Base-by-base conservation (phyloP, 169 alveolate genomes). In the Eimeria zaria region DNA sequence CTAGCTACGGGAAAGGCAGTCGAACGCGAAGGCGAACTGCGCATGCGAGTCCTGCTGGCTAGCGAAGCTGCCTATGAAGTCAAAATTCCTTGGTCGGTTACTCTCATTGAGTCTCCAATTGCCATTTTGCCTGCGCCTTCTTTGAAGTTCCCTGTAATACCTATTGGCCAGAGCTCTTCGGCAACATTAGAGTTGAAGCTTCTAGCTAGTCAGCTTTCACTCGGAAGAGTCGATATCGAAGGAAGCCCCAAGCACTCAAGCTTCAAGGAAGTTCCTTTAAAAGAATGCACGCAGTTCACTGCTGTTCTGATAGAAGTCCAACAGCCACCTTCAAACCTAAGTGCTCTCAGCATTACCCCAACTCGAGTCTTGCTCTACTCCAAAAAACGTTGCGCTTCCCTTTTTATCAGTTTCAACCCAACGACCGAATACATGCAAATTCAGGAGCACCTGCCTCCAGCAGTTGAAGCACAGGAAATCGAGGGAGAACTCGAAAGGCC, bases 11-110 rank as follows among this genome's bases (percentile, higher is more conserved):
- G 93, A 36, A 87, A 87, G 33, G 78, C 93, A 24, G 58, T 87
- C 7, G 93, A 87, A 62, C 88, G 89, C 2, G 60, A n/a, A 93
- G 93, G 81, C 33, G 64, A 14, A n/a, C 55, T 93, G 14, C 62
- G 83, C 71, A 53, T 93, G 78, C 71, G 94, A 41, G 91, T 80
- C 58, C 88, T 93, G 46, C 18, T 93, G 80, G 96, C 94, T 1
- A 71, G 64, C 78, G 94, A 93, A 60, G 94, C 94, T 18, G 96
- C 94, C n/a, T 46, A 44, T 44, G 96, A 93, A 80, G 33, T 58
- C 48, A 81, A 67, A 64, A 93, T 93, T 24, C 87, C 94, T 0
- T 80, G 94, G 96, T 46, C 74, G 1, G 94, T 80, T 39, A 33
- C 80, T 30, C 89, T 88, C 20, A 5, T 55, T 7, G 88, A 41